Evolutionary conservation across 2,329 filamentous ascomycete genomes (phyloP).

Genomic region (Diaporthe sp.): DNA sequence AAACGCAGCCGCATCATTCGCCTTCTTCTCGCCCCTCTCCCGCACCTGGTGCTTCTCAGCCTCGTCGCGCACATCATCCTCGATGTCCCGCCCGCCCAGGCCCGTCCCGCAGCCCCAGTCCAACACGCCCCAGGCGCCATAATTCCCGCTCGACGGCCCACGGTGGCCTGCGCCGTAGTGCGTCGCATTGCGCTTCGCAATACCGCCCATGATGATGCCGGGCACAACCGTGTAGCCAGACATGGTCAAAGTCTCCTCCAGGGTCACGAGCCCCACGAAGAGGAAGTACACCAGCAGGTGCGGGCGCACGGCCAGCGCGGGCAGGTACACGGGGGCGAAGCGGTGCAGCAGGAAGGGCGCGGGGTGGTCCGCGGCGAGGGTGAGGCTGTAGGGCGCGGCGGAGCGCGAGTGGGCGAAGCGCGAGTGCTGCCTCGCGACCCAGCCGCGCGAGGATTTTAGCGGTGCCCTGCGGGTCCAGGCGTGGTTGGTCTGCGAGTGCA

Average conservation of each 20-base stretch:
- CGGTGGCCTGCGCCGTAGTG: slow-evolving; percentile 55
- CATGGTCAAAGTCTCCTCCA: slow-evolving; percentile 76
- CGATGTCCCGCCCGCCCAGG: slow-evolving; percentile 62
- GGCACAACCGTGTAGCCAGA: slow-evolving; percentile 75
- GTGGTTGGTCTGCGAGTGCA: slow-evolving; percentile 67
- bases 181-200: slow-evolving; percentile 47
- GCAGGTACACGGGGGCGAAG: slow-evolving; percentile 75
- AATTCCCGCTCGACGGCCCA: slow-evolving; percentile 66
- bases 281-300: slow-evolving; percentile 81
- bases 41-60: slow-evolving; percentile 66
- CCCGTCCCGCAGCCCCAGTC: slow-evolving; percentile 73
- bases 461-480: slow-evolving; percentile 36
- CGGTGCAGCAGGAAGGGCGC: slow-evolving; percentile 71
- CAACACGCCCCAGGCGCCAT: slow-evolving; percentile 70
- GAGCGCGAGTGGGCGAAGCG: slow-evolving; percentile 64
- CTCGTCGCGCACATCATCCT: slow-evolving; percentile 67
- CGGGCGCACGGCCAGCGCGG: slow-evolving; percentile 73
- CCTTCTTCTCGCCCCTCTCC: slow-evolving; percentile 52
- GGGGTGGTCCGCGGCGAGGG: slow-evolving; percentile 77
- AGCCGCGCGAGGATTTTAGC: slow-evolving; percentile 46
- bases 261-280: slow-evolving; percentile 71
- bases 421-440: slow-evolving; percentile 57
- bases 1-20: slow-evolving; percentile 48
- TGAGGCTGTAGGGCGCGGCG: slow-evolving; percentile 71
- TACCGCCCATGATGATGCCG: slow-evolving; percentile 65